phyloP scores from a whole-genome alignment of 1,284 basidiomycete genomes.

The Papiliotrema fonsecae region DNA sequence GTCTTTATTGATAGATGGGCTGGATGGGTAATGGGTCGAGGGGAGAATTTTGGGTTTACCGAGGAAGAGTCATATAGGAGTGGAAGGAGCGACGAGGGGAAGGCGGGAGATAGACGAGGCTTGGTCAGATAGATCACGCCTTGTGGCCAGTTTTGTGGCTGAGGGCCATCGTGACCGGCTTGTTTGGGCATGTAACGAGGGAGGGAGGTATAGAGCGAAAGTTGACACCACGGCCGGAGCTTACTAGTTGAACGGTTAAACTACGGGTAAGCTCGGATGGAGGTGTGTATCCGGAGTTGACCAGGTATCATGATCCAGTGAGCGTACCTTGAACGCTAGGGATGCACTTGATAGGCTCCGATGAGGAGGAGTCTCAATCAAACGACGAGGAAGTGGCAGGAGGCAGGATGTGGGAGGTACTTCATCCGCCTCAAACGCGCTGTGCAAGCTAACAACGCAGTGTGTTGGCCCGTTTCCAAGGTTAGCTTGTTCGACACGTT shows the following conservation, averaged over 20 bases:
- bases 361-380: conserved; percentile 9
- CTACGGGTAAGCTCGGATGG: neutral
- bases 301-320: too few species aligned
- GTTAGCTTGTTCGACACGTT: conserved; percentile 4
- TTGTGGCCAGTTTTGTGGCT: conserved; percentile 43
- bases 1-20: conserved; percentile 38
- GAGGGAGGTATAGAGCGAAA: too few species aligned
- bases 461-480: conserved; percentile 40
- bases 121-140: conserved; percentile 38
- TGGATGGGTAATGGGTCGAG: conserved; percentile 25
- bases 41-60: conserved; percentile 10
- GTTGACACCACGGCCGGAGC: too few species aligned
- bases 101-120: conserved; percentile 33
- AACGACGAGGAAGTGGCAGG: neutral
- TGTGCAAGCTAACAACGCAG: too few species aligned
- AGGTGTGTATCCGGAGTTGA: neutral
- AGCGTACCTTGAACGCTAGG: neutral
- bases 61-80: conserved; percentile 14
- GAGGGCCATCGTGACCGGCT: conserved; percentile 22
- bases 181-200: conserved; percentile 1
- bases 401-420: conserved; percentile 9
- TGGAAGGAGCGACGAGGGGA: conserved; percentile 31
- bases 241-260: neutral
- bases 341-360: conserved; percentile 12
- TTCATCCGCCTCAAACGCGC: too few species aligned